Evolutionary conservation across 225 moss, liverwort and hornwort genomes (phyloP).

Genomic region (Physcomitrellopsis africana): DNA sequence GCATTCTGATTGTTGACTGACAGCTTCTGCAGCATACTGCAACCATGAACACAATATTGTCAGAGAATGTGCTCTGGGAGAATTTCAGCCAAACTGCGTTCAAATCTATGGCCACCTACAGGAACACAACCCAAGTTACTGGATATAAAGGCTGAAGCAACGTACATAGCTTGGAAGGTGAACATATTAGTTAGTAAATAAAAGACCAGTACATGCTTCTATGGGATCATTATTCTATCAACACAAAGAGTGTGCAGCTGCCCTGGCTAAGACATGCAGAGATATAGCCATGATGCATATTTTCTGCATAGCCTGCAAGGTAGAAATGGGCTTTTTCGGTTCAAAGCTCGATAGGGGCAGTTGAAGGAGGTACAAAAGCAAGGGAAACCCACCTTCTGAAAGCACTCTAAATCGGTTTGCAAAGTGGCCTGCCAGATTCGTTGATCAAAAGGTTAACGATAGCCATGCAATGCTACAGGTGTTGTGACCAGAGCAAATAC

Average conservation of each 20-base stretch:
- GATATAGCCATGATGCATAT: background rate
- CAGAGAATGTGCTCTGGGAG: background rate
- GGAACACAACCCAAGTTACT: background rate
- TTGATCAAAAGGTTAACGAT: background rate
- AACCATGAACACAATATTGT: slow-evolving; percentile 18
- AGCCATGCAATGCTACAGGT: background rate
- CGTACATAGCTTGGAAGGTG: background rate
- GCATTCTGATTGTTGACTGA: slow-evolving; percentile 32
- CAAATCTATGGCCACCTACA: background rate
- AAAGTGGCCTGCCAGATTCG: slow-evolving; percentile 49
- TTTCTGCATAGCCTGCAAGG: slow-evolving; percentile 3
- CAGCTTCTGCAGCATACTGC: slow-evolving; percentile 52
- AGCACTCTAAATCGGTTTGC: slow-evolving; percentile 58
- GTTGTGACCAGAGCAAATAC: slow-evolving; percentile 9
- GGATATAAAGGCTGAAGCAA: background rate
- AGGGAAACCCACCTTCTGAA: slow-evolving; percentile 48
- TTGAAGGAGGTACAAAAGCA: slow-evolving; percentile 1
- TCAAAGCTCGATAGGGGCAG: background rate
- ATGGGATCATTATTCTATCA: background rate
- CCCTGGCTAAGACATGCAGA: background rate
- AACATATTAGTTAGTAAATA: background rate
- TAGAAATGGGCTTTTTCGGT: background rate
- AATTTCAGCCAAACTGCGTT: background rate
- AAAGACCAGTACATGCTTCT: background rate
- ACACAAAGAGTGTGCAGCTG: background rate